Evolutionary conservation across 371 early-diverging fungal genomes (phyloP).

Genomic region (Syncephalastrum racemosum): DNA sequence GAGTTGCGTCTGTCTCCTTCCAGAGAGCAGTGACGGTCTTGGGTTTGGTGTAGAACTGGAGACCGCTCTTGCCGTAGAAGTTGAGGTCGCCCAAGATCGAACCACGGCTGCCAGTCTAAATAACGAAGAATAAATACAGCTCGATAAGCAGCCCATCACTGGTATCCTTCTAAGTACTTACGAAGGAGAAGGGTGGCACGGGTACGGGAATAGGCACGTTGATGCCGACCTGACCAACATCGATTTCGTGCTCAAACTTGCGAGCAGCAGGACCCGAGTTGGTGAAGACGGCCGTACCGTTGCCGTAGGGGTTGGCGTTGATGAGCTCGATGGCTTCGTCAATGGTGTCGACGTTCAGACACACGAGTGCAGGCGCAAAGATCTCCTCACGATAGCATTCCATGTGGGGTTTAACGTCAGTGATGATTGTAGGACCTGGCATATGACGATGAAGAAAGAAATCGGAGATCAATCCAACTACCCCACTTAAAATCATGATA

Average conservation of each 20-base stretch:
- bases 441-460: constrained; percentile 11
- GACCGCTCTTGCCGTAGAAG: constrained; percentile 86
- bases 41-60: constrained; percentile 89
- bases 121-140: neutral
- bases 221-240: constrained; percentile 92
- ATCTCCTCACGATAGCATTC: constrained; percentile 95
- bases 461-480: constrained; percentile 1
- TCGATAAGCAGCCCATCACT: neutral
- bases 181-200: constrained; percentile 94
- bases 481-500: neutral
- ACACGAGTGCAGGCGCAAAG: constrained; percentile 93
- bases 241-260: constrained; percentile 87
- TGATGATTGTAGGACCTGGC: constrained; percentile 85
- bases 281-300: constrained; percentile 96
- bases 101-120: constrained; percentile 85
- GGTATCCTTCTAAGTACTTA: constrained; percentile 12
- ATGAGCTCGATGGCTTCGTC: constrained; percentile 93
- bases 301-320: constrained; percentile 93
- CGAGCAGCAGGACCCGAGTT: constrained; percentile 89
- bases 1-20: constrained; percentile 75
- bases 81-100: constrained; percentile 95
- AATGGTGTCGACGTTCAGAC: constrained; percentile 80
- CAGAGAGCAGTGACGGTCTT: constrained; percentile 96
- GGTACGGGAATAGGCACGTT: constrained; percentile 97
- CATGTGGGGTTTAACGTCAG: constrained; percentile 83